Evolutionary conservation across 208 protist genomes (phyloP).

Genomic region (Leishmania martiniquensis): DNA sequence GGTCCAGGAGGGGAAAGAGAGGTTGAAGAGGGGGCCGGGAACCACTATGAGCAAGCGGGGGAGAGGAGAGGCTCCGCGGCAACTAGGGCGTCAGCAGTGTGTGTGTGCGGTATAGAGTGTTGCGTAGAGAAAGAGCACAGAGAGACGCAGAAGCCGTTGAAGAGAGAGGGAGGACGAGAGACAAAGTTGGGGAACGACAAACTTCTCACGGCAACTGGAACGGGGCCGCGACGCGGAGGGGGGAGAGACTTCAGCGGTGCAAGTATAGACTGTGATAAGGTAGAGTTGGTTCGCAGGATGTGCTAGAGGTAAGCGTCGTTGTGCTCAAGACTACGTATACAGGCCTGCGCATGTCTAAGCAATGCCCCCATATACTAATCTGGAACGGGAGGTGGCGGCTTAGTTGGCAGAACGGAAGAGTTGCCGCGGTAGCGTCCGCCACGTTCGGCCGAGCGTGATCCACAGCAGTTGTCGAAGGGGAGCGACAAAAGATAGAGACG

Average conservation of each 20-base stretch:
- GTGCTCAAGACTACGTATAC: background rate
- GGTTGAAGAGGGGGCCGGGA: background rate
- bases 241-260: background rate
- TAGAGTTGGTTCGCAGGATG: background rate
- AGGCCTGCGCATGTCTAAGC: background rate
- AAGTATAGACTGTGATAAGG: background rate
- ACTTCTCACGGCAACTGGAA: background rate
- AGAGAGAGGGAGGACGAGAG: background rate
- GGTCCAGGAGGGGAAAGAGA: conserved; percentile 1
- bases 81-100: background rate
- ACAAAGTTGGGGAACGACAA: background rate
- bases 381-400: background rate
- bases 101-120: background rate
- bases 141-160: too few species aligned
- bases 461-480: background rate
- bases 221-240: background rate
- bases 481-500: too few species aligned
- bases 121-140: background rate
- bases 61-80: background rate
- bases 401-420: too few species aligned
- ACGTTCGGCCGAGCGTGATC: background rate
- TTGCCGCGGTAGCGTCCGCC: background rate
- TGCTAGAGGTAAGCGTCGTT: background rate
- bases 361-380: background rate
- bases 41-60: too few species aligned